A percentile compares a stretch with the other conserved stretches of the same genome.
Conservation (phyloP, 305 asterid genomes). For the Rubia balearica region DNA sequence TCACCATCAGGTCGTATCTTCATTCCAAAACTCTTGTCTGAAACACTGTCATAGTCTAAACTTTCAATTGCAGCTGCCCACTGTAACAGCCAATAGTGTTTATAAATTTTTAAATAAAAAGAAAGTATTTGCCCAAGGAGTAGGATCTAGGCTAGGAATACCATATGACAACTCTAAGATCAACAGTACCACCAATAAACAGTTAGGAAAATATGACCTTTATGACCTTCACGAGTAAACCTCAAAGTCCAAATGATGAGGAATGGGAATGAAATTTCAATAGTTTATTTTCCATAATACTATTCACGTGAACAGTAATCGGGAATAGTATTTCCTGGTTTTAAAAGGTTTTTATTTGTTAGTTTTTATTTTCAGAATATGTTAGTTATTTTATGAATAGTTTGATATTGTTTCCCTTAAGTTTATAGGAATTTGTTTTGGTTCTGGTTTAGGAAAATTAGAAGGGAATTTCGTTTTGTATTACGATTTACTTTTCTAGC, state of each 20-base stretch:
- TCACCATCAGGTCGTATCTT: slow-evolving; percentile 97
- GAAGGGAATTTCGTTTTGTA: too few species aligned
- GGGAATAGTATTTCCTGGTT: too few species aligned
- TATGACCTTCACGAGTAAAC: background rate
- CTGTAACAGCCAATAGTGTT: slow-evolving; percentile 32
- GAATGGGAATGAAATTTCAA: too few species aligned
- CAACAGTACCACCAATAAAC: background rate
- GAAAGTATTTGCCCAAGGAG: background rate
- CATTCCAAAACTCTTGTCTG: slow-evolving; percentile 96
- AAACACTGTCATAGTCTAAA: slow-evolving; percentile 74
- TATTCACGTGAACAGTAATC: too few species aligned
- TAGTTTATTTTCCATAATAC: too few species aligned
- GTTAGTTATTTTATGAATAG: too few species aligned
- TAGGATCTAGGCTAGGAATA: background rate
- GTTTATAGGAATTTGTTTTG: too few species aligned
- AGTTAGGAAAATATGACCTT: background rate
- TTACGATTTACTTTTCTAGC: too few species aligned
- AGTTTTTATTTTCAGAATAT: too few species aligned
- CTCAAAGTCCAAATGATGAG: background rate
- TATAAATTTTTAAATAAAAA: background rate
- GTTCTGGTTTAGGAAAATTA: too few species aligned
- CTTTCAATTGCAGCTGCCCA: slow-evolving; percentile 98
- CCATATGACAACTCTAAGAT: background rate
- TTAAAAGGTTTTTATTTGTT: too few species aligned
- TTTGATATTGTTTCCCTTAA: too few species aligned